Base-by-base conservation (phyloP, 768 basidiomycete genomes). In the Agaricus blazei region DNA sequence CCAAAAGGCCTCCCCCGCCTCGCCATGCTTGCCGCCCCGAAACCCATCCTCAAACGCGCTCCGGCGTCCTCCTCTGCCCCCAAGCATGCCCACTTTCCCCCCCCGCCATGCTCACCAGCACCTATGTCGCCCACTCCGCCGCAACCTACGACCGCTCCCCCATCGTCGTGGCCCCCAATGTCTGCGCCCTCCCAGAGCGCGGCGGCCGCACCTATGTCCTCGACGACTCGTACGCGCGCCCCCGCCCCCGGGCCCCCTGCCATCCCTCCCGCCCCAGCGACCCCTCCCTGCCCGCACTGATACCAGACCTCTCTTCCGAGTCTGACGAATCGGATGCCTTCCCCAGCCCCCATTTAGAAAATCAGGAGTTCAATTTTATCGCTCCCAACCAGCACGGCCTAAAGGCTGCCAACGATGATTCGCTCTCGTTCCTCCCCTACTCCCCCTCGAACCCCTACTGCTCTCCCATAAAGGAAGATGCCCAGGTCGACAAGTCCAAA, bases 121-220 rank as follows among this genome's bases (percentile, higher is more conserved):
- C 75, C 24, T 79, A 75, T 59, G 60, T 74, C 51, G 79, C 74
- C 52, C 74, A 87, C 69, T 83, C 80, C 60, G 69, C 85, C 28
- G 65, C 82, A 4, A 71, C 79, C 7, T 93, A 93, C 71, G 90
- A 93, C 74, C 86, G 90, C 56, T 81, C 87, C 3, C 89, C 90
- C 57, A 88, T 93, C 65, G 73, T 83, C 64, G 86, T 90, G 60
- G 64, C 79, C 24, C 85, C 85, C 31, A 89, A 91, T 64, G 68
- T 75, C 36, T 91, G 89, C 64, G 83, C 84, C 9, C 77, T 93
- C 24, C 90, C 91, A 36, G 88, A 82, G 62, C 83, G 90, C 57
- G 88, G 88, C 29, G 86, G 87, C 27, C 78, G 84, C 59, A 88
- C 85, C 4, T 88, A 88, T 64, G 68, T 70, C 58, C 73, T 80